These are phyloP conservation scores for Clitoria ternatea DNA, from an alignment of 306 rosid species.

Conservation along the genomic window DNA sequence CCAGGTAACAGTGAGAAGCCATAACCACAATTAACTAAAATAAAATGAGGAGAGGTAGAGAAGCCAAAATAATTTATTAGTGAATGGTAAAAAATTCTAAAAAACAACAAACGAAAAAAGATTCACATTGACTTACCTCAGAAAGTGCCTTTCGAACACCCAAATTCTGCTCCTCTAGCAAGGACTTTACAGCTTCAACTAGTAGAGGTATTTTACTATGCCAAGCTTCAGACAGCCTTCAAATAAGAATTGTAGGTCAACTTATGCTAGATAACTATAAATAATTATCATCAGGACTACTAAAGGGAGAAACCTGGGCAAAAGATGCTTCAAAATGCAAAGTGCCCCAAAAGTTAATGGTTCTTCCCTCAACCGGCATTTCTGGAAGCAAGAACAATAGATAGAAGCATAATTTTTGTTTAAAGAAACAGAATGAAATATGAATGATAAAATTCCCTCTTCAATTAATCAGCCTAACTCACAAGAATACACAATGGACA, in stretches of 20 bases:
- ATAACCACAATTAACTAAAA: conserved; percentile 89
- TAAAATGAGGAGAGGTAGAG: conserved; percentile 21
- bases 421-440: conserved; percentile 1
- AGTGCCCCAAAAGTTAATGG: conserved; percentile 75
- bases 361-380: conserved; percentile 90
- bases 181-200: conserved; percentile 72
- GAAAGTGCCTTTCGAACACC: conserved; percentile 80
- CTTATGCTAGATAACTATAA: conserved; percentile 21
- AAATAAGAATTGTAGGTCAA: conserved; percentile 31
- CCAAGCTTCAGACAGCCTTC: conserved; percentile 91
- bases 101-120: background rate
- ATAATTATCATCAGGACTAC: conserved; percentile 11
- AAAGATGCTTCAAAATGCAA: conserved; percentile 84
- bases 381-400: conserved; percentile 42
- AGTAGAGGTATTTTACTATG: conserved; percentile 71
- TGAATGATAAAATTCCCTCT: background rate
- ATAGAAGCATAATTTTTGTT: background rate
- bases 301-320: conserved; percentile 67
- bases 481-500: background rate
- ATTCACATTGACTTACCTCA: conserved; percentile 48
- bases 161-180: conserved; percentile 76
- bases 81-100: background rate
- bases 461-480: background rate
- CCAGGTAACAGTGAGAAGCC: conserved; percentile 97
- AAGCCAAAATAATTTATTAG: background rate